Evolutionary conservation across 2,329 filamentous ascomycete species (phyloP), one percentile per base, ranked within the genome.

Genomic region (Trichoderma guizhouense): DNA sequence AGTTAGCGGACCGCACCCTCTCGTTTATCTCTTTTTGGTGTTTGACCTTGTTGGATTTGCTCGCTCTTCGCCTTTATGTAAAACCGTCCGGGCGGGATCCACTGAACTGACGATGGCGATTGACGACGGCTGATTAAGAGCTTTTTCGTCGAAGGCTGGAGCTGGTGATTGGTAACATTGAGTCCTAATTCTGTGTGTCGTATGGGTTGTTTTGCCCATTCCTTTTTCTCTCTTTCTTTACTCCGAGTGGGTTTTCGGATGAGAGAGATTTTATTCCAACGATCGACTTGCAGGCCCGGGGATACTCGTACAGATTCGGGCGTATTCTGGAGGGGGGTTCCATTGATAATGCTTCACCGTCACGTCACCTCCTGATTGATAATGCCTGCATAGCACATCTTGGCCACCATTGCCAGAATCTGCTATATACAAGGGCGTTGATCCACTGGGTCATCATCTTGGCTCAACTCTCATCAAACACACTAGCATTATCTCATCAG

Each of bases 1-100:
- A 63, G 60, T 43, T 28, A 39, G 34, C 24, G 34, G 21, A 58
- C 26, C 28, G 28, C 26, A n/a, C 21, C 14, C 21, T 57, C 34
- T 15, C 14, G 6, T 39, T 55, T 28, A 21, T 3, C 30, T 36
- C 43, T 21, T 30, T 26, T 66, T 18, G 11, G 15, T 55, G 12
- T 36, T 36, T 51, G 55, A 15, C 18, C 11, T 60, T 21, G 30
- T 21, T 34, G 18, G 18, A 34, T 60, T 60, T 36, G 34, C 55
- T 68, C 65, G 65, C 53, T 24, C 55, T 68, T 68, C 65, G 65
- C 65, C 36, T 68, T 68, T 68, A 64, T 12, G 65, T 58, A 28
- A 24, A 18, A 5, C 24, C 39, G 30, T 30, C 64, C 65, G 36
- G 26, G 62, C 12, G 39, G 62, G 62, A 64, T 64, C 62, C 62